Percentiles rank a stretch among this genome's conserved stretches.
Conservation (phyloP, 192 early-diverging fungal species). For the Neocallimastix lanati region DNA sequence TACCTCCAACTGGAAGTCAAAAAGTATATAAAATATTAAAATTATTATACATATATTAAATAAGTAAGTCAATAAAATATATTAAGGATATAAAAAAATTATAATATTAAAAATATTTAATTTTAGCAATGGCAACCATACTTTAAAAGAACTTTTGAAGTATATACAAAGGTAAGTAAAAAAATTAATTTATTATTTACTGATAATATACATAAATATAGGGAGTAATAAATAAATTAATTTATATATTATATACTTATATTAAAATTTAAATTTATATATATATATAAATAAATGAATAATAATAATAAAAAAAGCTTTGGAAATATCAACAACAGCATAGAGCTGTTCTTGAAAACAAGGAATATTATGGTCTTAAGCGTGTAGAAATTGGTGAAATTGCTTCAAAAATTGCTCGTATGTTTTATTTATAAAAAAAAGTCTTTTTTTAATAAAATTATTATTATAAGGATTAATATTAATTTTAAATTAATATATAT, state of each 20-base stretch:
- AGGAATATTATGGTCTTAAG: slow-evolving; percentile 80
- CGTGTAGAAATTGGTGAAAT: slow-evolving; percentile 96
- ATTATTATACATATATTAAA: not conserved
- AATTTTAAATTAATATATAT: too few species aligned
- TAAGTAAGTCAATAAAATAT: not conserved
- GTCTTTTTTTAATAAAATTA: too few species aligned
- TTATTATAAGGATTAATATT: too few species aligned
- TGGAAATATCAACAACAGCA: slow-evolving; percentile 93
- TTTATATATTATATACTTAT: too few species aligned
- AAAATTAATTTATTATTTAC: too few species aligned
- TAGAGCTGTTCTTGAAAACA: slow-evolving; percentile 68
- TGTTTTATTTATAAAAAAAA: slow-evolving; percentile 20
- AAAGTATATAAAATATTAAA: not conserved
- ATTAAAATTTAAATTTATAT: too few species aligned
- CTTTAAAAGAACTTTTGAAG: slow-evolving; percentile 94
- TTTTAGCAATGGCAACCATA: slow-evolving; percentile 50
- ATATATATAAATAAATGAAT: too few species aligned
- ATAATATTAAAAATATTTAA: not conserved
- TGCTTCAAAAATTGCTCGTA: slow-evolving; percentile 92
- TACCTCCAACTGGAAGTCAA: slow-evolving; percentile 62
- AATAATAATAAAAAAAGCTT: too few species aligned
- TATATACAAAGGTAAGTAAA: slow-evolving; percentile 44
- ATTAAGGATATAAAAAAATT: not conserved
- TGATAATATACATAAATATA: too few species aligned
- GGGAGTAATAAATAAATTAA: too few species aligned